Conservation (phyloP, 2,329 filamentous ascomycete genomes). For the Didymella sp. region DNA sequence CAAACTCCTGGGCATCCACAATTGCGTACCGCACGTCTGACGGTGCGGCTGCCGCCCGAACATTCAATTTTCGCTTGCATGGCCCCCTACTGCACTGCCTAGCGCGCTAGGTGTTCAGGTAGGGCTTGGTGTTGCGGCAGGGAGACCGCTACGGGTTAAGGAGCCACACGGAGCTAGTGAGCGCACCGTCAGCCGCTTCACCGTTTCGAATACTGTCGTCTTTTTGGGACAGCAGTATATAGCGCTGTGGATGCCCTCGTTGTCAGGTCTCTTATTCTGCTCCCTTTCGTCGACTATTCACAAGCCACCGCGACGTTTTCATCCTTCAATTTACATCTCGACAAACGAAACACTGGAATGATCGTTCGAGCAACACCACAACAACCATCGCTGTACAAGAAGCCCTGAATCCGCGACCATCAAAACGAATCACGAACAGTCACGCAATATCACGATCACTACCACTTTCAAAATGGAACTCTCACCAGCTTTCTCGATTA, state of each 20-base stretch:
- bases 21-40: constrained; percentile 14
- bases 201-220: constrained; percentile 31
- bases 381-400: constrained; percentile 17
- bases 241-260: constrained; percentile 28
- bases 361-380: constrained; percentile 22
- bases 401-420: constrained; percentile 7
- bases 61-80: constrained; percentile 22
- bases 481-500: constrained; percentile 36
- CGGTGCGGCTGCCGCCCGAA: constrained; percentile 14
- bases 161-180: constrained; percentile 30
- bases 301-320: constrained; percentile 13
- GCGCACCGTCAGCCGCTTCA: constrained; percentile 35
- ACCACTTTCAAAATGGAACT: constrained; percentile 31
- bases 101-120: constrained; percentile 19
- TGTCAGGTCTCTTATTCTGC: constrained; percentile 24
- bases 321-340: constrained; percentile 13
- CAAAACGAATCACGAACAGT: background rate
- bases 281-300: constrained; percentile 23
- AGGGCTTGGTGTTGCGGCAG: constrained; percentile 31
- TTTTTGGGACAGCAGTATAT: constrained; percentile 32
- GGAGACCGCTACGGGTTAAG: constrained; percentile 28
- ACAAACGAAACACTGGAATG: constrained; percentile 22
- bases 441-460: background rate
- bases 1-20: constrained; percentile 14
- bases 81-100: constrained; percentile 20